Conservation (phyloP, 371 early-diverging fungal species). For the Mortierella sp. region DNA sequence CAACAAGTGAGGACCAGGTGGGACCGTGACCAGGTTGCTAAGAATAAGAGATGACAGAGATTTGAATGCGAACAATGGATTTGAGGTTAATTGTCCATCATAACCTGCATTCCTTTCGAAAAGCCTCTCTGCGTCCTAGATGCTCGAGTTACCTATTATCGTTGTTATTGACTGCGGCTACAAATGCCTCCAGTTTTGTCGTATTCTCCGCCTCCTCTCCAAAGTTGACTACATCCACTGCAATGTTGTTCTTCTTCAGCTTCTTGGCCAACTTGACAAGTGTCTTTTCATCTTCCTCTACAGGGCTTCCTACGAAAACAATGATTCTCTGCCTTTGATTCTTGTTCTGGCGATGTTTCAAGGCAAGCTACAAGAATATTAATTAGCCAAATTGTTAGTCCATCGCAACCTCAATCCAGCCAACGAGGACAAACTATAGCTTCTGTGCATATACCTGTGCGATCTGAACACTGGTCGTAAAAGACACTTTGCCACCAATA, state of each 20-base stretch:
- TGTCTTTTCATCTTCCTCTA: slow-evolving; percentile 85
- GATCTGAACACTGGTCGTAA: slow-evolving; percentile 93
- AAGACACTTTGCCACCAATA: slow-evolving; percentile 79
- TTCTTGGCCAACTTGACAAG: slow-evolving; percentile 94
- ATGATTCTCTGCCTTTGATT: slow-evolving; percentile 95
- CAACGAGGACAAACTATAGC: neutral
- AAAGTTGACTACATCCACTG: slow-evolving; percentile 96
- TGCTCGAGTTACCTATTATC: slow-evolving; percentile 80
- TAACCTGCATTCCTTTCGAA: neutral
- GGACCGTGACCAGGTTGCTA: slow-evolving; percentile 93
- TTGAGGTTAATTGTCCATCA: neutral
- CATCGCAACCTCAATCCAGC: neutral
- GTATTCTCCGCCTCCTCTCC: slow-evolving; percentile 95
- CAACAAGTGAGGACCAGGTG: slow-evolving; percentile 95
- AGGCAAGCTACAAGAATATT: slow-evolving; percentile 76
- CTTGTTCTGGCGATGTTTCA: slow-evolving; percentile 98
- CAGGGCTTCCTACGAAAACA: slow-evolving; percentile 94
- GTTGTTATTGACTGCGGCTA: slow-evolving; percentile 88
- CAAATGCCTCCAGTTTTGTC: slow-evolving; percentile 92
- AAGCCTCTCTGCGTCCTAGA: neutral
- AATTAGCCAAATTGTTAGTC: neutral
- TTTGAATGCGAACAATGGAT: neutral
- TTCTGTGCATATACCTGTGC: slow-evolving; percentile 82
- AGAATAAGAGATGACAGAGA: neutral
- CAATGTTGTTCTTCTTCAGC: slow-evolving; percentile 97